A percentile compares a stretch with the other conserved stretches of the same genome.
Evolutionary conservation across 306 rosid species (phyloP).

Genomic region (Cucurbita pepo): DNA sequence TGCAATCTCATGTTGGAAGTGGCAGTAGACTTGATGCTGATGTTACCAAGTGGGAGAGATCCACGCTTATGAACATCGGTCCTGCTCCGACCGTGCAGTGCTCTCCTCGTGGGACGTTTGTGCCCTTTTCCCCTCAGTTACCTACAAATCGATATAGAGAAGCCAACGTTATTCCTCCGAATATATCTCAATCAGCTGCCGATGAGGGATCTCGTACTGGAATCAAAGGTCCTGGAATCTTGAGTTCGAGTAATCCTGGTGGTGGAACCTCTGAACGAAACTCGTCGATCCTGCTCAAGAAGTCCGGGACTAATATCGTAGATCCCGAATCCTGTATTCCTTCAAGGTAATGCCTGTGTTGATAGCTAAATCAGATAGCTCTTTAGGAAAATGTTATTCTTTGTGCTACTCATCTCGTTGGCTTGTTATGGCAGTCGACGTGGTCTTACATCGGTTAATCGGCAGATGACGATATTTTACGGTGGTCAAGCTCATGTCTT

Average conservation of each 20-base stretch:
- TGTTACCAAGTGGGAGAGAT: slow-evolving; percentile 15
- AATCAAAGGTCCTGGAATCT: slow-evolving; percentile 69
- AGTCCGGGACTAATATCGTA: slow-evolving; percentile 24
- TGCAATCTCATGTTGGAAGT: slow-evolving; percentile 51
- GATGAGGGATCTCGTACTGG: slow-evolving; percentile 99
- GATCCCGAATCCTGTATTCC: slow-evolving; percentile 50
- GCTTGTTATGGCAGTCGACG: slow-evolving; percentile 43
- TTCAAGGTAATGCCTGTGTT: slow-evolving; percentile 28
- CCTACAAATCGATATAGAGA: slow-evolving; percentile 58
- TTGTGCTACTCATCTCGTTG: background rate
- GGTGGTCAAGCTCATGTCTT: slow-evolving; percentile 99
- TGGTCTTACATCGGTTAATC: slow-evolving; percentile 43
- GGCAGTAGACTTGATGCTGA: slow-evolving; percentile 10
- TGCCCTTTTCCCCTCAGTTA: slow-evolving; percentile 25
- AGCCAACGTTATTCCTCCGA: slow-evolving; percentile 49
- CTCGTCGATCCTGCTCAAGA: slow-evolving; percentile 39
- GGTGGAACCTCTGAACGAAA: slow-evolving; percentile 41
- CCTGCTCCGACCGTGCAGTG: slow-evolving; percentile 45
- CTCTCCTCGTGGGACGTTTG: slow-evolving; percentile 39
- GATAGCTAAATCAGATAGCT: background rate
- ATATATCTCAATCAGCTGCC: slow-evolving; percentile 80
- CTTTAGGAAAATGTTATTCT: background rate
- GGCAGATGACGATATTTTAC: slow-evolving; percentile 94
- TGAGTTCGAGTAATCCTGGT: slow-evolving; percentile 42
- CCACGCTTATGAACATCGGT: slow-evolving; percentile 48